Evolutionary conservation across 176 grass and related monocot genomes (phyloP).

Genomic region (Cenchrus fungigraminus): DNA sequence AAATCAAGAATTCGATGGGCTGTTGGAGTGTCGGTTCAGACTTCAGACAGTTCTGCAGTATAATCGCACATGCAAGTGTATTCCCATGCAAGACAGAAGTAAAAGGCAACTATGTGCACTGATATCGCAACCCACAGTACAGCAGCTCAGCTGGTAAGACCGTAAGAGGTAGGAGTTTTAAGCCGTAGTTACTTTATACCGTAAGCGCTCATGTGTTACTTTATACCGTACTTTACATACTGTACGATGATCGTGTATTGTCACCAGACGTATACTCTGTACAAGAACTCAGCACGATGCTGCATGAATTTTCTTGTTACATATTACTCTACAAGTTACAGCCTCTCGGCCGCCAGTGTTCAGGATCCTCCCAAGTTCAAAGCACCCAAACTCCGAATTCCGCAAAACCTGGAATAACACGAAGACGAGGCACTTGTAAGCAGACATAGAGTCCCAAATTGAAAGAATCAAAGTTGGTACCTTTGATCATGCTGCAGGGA

Average conservation of each 20-base stretch:
- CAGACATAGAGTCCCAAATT: neutral
- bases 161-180: too few species aligned
- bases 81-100: neutral
- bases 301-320: neutral
- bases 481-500: neutral
- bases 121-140: neutral
- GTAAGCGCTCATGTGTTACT: neutral
- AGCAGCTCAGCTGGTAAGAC: neutral
- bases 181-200: slow-evolving; percentile 15
- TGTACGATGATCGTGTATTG: neutral
- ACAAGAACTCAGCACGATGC: neutral
- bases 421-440: neutral
- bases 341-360: neutral
- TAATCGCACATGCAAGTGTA: too few species aligned
- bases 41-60: neutral
- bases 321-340: slow-evolving; percentile 19
- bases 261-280: slow-evolving; percentile 15
- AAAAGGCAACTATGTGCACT: neutral
- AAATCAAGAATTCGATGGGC: too few species aligned
- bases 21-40: too few species aligned
- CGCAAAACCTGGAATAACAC: neutral
- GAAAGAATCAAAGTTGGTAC: neutral
- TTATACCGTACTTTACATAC: slow-evolving; percentile 1
- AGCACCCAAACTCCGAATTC: neutral
- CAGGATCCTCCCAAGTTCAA: neutral